phyloP scores from a whole-genome alignment of 441 rosid genomes.

The Brassica balearica region DNA sequence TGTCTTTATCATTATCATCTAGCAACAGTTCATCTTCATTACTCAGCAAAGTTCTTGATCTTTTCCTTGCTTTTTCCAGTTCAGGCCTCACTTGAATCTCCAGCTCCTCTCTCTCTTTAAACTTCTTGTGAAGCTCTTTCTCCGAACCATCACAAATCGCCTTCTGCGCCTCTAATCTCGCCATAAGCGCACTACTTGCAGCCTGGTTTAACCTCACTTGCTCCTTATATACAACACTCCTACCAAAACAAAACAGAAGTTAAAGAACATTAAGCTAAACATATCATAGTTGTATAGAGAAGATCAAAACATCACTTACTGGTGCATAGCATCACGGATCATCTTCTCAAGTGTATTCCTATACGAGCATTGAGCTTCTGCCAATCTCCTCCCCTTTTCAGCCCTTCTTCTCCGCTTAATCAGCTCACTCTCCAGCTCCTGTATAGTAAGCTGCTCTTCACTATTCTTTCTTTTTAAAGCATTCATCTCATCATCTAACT shows the following conservation, averaged over 20 bases:
- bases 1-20: no score
- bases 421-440: conserved; percentile 77
- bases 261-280: background rate
- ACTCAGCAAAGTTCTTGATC: conserved; percentile 54
- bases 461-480: conserved; percentile 65
- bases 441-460: conserved; percentile 69
- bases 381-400: conserved; percentile 89
- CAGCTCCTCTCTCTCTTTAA: conserved; percentile 76
- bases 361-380: conserved; percentile 91
- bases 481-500: conserved; percentile 67
- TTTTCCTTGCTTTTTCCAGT: conserved; percentile 79
- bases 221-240: conserved; percentile 95
- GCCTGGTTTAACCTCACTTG: conserved; percentile 92
- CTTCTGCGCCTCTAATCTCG: conserved; percentile 92
- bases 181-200: conserved; percentile 79
- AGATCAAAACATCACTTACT: conserved; percentile 54
- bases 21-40: no score
- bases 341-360: conserved; percentile 86
- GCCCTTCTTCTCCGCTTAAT: conserved; percentile 84
- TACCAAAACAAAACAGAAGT: conserved; percentile 28
- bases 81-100: conserved; percentile 79
- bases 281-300: background rate
- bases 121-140: conserved; percentile 84
- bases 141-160: conserved; percentile 86
- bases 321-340: conserved; percentile 99